Conservation (phyloP, 495 filamentous ascomycete species). For the Acidiella bohemica region DNA sequence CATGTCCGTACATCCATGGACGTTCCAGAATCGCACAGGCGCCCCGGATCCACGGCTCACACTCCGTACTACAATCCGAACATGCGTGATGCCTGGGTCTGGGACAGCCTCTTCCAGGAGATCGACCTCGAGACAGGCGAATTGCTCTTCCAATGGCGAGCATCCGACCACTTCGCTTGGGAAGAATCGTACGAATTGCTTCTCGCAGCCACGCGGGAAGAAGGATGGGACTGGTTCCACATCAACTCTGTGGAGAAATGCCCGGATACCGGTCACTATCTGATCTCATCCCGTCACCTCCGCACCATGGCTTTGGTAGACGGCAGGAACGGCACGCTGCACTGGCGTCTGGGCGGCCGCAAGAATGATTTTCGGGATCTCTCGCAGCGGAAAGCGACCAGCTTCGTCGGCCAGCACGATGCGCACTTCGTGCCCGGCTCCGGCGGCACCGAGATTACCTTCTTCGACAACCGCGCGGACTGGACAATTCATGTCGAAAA, state of each 20-base stretch:
- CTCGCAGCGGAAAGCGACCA: constrained; percentile 18
- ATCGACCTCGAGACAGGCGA: constrained; percentile 21
- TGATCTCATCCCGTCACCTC: constrained; percentile 20
- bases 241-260: constrained; percentile 27
- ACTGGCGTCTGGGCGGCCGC: constrained; percentile 23
- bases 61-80: no score
- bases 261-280: constrained; percentile 19
- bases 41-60: no score
- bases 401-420: constrained; percentile 24
- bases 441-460: constrained; percentile 16
- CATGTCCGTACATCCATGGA: constrained; percentile 3
- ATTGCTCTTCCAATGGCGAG: constrained; percentile 31
- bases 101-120: constrained; percentile 24
- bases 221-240: constrained; percentile 26
- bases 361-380: constrained; percentile 18
- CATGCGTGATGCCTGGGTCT: constrained; percentile 19
- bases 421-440: constrained; percentile 19
- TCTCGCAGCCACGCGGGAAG: constrained; percentile 4
- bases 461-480: constrained; percentile 25
- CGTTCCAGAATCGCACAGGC: neutral
- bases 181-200: constrained; percentile 16
- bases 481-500: constrained; percentile 1
- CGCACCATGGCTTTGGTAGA: constrained; percentile 18
- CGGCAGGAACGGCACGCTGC: constrained; percentile 12
- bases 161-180: constrained; percentile 27